Conservation (phyloP, 805 yeast genomes). For the Candida quercuum region DNA sequence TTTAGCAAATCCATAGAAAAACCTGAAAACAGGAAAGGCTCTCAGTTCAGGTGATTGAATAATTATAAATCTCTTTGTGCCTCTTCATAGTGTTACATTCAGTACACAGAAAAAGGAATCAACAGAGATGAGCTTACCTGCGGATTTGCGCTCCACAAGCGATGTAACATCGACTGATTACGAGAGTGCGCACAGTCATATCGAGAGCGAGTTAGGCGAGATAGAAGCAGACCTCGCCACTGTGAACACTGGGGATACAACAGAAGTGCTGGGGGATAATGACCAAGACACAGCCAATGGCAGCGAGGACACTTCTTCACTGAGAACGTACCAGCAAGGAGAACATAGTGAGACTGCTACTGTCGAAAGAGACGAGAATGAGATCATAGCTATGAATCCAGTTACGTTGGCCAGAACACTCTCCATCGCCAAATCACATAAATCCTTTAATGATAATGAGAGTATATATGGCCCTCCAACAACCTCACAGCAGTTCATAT, state of each 20-base stretch:
- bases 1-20: no score
- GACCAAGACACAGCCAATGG: no score
- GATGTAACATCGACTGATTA: conserved; percentile 15
- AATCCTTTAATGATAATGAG: conserved; percentile 11
- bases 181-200: conserved; percentile 20
- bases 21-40: no score
- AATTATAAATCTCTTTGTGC: no score
- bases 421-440: conserved; percentile 9
- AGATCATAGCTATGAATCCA: no score
- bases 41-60: no score
- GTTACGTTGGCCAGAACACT: background rate
- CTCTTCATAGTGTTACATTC: no score
- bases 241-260: background rate
- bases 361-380: no score
- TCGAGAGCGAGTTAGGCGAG: background rate
- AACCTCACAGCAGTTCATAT: conserved; percentile 1
- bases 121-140: no score
- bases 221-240: background rate
- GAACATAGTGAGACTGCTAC: no score
- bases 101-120: background rate
- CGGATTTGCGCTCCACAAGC: conserved; percentile 3
- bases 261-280: background rate
- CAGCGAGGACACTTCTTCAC: background rate
- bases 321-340: background rate
- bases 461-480: conserved; percentile 19